Percentiles rank a stretch among this genome's conserved stretches.
phyloP scores from a whole-genome alignment of 176 grass and related monocot species.

The Themeda triandra region DNA sequence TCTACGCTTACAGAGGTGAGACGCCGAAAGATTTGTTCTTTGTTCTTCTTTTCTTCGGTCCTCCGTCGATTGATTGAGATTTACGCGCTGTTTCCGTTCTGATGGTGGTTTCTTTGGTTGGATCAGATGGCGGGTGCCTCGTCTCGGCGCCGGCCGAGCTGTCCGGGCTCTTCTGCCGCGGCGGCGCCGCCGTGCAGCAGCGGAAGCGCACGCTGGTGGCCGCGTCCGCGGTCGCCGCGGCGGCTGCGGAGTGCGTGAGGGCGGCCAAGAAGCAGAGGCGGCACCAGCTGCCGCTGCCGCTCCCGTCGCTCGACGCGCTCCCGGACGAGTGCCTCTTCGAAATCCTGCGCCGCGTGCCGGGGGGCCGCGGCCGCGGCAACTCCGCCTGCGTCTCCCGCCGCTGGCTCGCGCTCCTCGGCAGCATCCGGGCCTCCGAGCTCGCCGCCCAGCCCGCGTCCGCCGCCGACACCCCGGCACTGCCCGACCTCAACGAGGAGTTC shows the following conservation, averaged over 20 bases:
- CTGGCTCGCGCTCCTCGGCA: slow-evolving; percentile 68
- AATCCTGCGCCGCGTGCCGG: slow-evolving; percentile 70
- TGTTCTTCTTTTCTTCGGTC: background rate
- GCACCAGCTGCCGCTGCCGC: background rate
- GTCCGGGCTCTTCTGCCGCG: slow-evolving; percentile 34
- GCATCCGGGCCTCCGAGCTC: slow-evolving; percentile 67
- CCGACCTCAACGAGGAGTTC: slow-evolving; percentile 75
- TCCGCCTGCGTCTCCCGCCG: slow-evolving; percentile 86
- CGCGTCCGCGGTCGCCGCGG: slow-evolving; percentile 49
- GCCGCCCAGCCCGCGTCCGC: background rate
- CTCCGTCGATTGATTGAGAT: background rate
- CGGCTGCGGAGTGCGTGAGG: slow-evolving; percentile 36
- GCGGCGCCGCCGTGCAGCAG: slow-evolving; percentile 36
- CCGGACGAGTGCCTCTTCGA: slow-evolving; percentile 95
- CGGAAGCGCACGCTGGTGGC: slow-evolving; percentile 52
- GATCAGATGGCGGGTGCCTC: slow-evolving; percentile 54
- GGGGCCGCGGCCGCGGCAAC: slow-evolving; percentile 45
- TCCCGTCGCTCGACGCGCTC: slow-evolving; percentile 63
- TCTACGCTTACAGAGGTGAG: slow-evolving; percentile 58
- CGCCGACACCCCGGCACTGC: slow-evolving; percentile 21
- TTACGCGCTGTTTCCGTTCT: background rate
- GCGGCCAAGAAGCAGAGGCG: slow-evolving; percentile 44
- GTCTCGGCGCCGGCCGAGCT: slow-evolving; percentile 40
- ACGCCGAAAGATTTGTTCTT: background rate
- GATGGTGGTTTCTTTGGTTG: background rate